Percentiles rank a stretch among this genome's conserved stretches.
These are phyloP conservation scores for Biscutella laevigata DNA, from an alignment of 441 rosid genomes.

Conservation along the genomic window DNA sequence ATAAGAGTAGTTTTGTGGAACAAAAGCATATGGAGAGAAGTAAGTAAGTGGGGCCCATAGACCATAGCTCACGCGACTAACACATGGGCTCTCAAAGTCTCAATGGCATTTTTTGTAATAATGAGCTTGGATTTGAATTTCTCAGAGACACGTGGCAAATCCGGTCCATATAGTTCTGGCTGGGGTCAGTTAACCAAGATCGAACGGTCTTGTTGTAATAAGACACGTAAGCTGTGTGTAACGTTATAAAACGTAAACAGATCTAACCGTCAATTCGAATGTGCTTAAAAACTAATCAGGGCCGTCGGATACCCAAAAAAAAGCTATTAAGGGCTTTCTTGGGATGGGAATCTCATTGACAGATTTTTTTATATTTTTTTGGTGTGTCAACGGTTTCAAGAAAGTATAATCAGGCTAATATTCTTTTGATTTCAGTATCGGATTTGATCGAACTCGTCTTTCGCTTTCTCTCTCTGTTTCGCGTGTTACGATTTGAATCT, in stretches of 20 bases:
- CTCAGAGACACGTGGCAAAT: slow-evolving; percentile 9
- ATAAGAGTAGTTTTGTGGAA: background rate
- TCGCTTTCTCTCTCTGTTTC: slow-evolving; percentile 18
- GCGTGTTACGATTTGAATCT: slow-evolving; percentile 22
- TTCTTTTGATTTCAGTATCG: no score
- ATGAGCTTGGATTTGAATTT: no score
- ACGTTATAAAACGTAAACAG: slow-evolving; percentile 10
- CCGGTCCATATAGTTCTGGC: no score
- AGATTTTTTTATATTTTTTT: slow-evolving; percentile 2
- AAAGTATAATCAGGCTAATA: no score
- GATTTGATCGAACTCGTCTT: slow-evolving; percentile 20
- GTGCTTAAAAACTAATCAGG: background rate
- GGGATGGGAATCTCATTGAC: slow-evolving; percentile 29
- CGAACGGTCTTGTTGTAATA: slow-evolving; percentile 13
- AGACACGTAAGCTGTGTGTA: slow-evolving; percentile 15
- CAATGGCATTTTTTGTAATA: slow-evolving; percentile 16
- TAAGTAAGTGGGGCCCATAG: slow-evolving; percentile 7
- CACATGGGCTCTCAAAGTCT: slow-evolving; percentile 22
- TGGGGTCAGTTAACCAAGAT: background rate
- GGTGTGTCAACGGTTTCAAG: slow-evolving; percentile 5
- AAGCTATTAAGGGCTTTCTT: slow-evolving; percentile 14
- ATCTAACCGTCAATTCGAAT: slow-evolving; percentile 12
- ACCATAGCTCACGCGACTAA: slow-evolving; percentile 19
- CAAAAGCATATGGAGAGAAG: background rate
- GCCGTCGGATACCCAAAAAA: slow-evolving; percentile 19